These are phyloP conservation scores for Pythium dissotocum DNA, from an alignment of 352 stramenopile genomes.

Conservation along the genomic window DNA sequence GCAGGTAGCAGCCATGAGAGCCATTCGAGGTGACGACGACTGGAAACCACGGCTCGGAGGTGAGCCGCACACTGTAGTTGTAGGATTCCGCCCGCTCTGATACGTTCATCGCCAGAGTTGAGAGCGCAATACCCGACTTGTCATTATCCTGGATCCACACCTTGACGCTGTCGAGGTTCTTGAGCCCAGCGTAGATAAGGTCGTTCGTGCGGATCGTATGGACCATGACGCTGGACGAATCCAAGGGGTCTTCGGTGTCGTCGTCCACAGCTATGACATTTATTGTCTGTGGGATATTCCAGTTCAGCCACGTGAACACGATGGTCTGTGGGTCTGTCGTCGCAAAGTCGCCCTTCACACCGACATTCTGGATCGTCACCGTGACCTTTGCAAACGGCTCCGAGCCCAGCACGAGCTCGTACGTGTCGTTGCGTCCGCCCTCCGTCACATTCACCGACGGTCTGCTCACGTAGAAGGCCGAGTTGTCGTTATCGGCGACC, in stretches of 20 bases:
- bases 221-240: constrained; percentile 51
- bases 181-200: constrained; percentile 56
- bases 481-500: constrained; percentile 65
- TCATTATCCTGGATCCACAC: constrained; percentile 71
- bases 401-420: constrained; percentile 51
- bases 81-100: constrained; percentile 41
- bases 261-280: constrained; percentile 63
- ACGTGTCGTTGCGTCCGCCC: constrained; percentile 43
- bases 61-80: constrained; percentile 52
- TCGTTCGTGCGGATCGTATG: constrained; percentile 67
- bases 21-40: constrained; percentile 53
- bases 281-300: constrained; percentile 61
- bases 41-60: constrained; percentile 61
- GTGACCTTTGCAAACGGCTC: constrained; percentile 76
- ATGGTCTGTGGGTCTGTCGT: constrained; percentile 35
- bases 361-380: constrained; percentile 49
- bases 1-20: constrained; percentile 53
- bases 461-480: constrained; percentile 49
- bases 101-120: constrained; percentile 35
- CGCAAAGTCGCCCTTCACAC: constrained; percentile 45
- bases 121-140: constrained; percentile 56
- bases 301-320: constrained; percentile 69
- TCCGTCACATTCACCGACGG: constrained; percentile 44
- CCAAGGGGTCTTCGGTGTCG: constrained; percentile 43
- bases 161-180: constrained; percentile 42